Percentiles rank a stretch among this genome's conserved stretches.
phyloP scores from a whole-genome alignment of 2,329 filamentous ascomycete genomes.

The Fusarium luffae region DNA sequence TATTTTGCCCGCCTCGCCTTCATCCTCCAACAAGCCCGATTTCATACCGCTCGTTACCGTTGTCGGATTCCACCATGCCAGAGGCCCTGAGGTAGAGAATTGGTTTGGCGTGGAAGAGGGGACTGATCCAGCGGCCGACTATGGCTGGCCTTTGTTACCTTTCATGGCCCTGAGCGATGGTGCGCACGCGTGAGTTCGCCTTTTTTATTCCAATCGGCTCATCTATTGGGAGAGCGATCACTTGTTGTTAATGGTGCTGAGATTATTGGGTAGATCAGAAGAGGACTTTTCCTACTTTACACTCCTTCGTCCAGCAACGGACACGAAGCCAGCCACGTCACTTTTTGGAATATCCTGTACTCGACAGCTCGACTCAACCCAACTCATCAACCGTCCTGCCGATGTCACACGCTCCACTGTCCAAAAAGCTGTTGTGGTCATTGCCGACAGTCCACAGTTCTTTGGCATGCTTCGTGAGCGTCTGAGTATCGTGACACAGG shows the following conservation, averaged over 20 bases:
- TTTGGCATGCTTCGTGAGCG: constrained; percentile 93
- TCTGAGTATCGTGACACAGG: constrained; percentile 87
- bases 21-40: constrained; percentile 48
- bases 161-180: constrained; percentile 98
- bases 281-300: constrained; percentile 99
- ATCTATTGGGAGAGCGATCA: background rate
- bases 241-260: constrained; percentile 26
- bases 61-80: constrained; percentile 85
- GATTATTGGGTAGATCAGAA: constrained; percentile 70
- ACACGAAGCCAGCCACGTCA: constrained; percentile 72
- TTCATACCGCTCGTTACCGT: constrained; percentile 80
- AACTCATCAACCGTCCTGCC: constrained; percentile 79
- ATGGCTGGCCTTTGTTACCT: constrained; percentile 90
- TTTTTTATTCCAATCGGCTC: background rate
- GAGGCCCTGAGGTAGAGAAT: constrained; percentile 90
- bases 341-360: constrained; percentile 97
- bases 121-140: constrained; percentile 80
- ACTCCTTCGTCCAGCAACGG: constrained; percentile 73
- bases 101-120: constrained; percentile 86
- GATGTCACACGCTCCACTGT: constrained; percentile 98
- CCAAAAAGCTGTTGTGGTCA: constrained; percentile 96
- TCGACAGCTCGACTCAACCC: constrained; percentile 84
- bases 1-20: constrained; percentile 47
- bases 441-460: constrained; percentile 88
- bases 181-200: constrained; percentile 80